Evolutionary conservation across 495 filamentous ascomycete genomes (phyloP).

Genomic region (Terfezia boudieri): DNA sequence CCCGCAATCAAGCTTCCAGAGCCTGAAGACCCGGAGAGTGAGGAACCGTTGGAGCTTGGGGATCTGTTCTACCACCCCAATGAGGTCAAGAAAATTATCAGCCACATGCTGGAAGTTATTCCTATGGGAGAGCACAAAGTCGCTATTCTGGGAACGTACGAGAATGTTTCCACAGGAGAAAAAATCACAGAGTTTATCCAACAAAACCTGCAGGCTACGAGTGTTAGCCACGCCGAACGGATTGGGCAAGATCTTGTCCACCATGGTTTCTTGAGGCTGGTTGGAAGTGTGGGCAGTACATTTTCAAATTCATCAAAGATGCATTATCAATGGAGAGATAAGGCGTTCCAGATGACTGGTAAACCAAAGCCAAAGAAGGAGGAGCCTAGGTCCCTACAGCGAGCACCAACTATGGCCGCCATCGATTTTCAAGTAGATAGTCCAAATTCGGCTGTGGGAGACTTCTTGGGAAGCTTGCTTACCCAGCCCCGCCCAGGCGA

Average conservation of each 20-base stretch:
- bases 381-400: slow-evolving; percentile 35
- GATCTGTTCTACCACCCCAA: slow-evolving; percentile 66
- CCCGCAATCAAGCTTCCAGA: slow-evolving; percentile 42
- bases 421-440: slow-evolving; percentile 17
- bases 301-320: slow-evolving; percentile 95
- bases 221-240: slow-evolving; percentile 68
- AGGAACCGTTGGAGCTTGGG: slow-evolving; percentile 71
- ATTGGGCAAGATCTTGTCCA: slow-evolving; percentile 83
- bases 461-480: slow-evolving; percentile 73
- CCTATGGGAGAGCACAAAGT: slow-evolving; percentile 79
- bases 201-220: slow-evolving; percentile 60
- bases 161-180: slow-evolving; percentile 70
- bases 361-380: slow-evolving; percentile 53
- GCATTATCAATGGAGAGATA: slow-evolving; percentile 91
- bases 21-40: slow-evolving; percentile 33
- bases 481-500: slow-evolving; percentile 79
- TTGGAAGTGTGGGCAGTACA: slow-evolving; percentile 82
- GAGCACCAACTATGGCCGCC: slow-evolving; percentile 18
- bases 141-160: slow-evolving; percentile 81
- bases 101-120: slow-evolving; percentile 69
- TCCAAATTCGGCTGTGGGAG: slow-evolving; percentile 43
- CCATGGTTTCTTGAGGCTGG: slow-evolving; percentile 66
- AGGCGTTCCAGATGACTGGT: slow-evolving; percentile 67
- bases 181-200: slow-evolving; percentile 93
- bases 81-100: slow-evolving; percentile 70